A percentile compares a stretch with the other conserved stretches of the same genome.
Conservation (phyloP, 164 flowering plant species). For the Annona cherimola region DNA sequence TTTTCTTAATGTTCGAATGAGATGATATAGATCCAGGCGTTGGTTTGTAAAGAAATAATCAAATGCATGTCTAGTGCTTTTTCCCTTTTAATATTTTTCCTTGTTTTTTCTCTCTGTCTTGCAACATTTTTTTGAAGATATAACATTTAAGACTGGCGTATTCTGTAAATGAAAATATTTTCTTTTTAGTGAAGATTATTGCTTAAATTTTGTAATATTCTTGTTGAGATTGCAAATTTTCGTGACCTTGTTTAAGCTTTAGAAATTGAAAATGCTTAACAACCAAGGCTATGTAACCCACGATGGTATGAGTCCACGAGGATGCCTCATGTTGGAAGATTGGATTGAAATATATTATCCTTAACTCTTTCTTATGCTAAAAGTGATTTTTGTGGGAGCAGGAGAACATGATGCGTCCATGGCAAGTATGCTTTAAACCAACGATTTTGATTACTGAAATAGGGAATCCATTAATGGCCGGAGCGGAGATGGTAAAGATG, state of each 20-base stretch:
- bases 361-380: background rate
- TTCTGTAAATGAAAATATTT: conserved; percentile 1
- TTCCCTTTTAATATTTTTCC: background rate
- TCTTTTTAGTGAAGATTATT: background rate
- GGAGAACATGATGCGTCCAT: background rate
- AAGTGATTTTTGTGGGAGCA: background rate
- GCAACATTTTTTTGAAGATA: background rate
- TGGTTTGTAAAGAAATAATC: background rate
- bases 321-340: background rate
- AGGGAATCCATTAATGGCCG: background rate
- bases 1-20: conserved; percentile 3
- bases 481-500: no score
- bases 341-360: background rate
- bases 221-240: background rate
- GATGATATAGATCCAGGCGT: background rate
- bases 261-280: background rate
- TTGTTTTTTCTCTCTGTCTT: no score
- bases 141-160: background rate
- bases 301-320: background rate
- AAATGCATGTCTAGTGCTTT: background rate
- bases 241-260: background rate
- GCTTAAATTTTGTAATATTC: background rate
- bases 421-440: background rate
- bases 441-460: background rate
- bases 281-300: background rate